Base-by-base conservation (phyloP, 805 yeast genomes). In the Candida andamanensis region DNA sequence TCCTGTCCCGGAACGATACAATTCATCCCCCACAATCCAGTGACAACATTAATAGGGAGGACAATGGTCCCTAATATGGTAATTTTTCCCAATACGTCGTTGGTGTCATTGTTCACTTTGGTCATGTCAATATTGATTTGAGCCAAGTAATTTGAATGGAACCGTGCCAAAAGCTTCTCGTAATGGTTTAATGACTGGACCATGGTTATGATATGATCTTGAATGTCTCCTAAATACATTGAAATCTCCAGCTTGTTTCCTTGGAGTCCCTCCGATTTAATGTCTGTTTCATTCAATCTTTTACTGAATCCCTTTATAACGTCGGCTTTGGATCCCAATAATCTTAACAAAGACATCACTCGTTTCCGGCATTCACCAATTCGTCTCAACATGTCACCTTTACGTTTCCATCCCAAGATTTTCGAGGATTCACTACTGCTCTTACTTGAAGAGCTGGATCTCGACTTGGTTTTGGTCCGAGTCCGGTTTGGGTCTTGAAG, bases 11-110 rank as follows among this genome's bases (percentile, higher is more conserved):
- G 98, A 21, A 92, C 98, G 8, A 85, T 49, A 44, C 92, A 95
- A 61, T 92, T 92, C 98, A 92, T 92, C 35, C 98, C 98, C 97
- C 97, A 92, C 28, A 92, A 62, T 14, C 98, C 98, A 0, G 98
- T 92, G 15, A 92, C 81, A 34, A 92, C 85, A 52, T 92, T 92
- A 74, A 92, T 76, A 3, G 98, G 98, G 37, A 92, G 64, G 14
- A 92, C 96, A 35, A 92, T 85, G 0, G 97, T 86, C 72, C 97
- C 98, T 41, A 90, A 60, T 25, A 89, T 80, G 3, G 97, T 85
- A 35, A 90, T 85, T 54, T 89, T 86, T 8, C 97, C 95, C 49
- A 90, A 70, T 2, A 89, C 95, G 54, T 92, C 97, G 56, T 92
- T 92, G 76, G 94, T 90, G 47, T 90, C 97, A 49, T 92, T 92